Evolutionary conservation across 352 stramenopile species (phyloP).

Genomic region (Poterioochromonas sp.): DNA sequence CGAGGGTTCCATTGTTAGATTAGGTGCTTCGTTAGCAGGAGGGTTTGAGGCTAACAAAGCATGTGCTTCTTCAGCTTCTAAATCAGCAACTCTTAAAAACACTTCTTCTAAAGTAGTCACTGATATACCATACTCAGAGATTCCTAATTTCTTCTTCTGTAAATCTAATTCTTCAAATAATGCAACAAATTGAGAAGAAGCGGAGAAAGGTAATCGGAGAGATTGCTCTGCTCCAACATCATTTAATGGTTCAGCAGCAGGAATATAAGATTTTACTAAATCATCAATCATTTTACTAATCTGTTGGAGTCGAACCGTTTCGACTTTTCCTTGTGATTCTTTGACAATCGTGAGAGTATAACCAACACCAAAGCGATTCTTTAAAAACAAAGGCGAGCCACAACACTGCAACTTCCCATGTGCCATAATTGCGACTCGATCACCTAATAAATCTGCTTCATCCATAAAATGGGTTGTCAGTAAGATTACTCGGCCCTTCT

Average conservation of each 20-base stretch:
- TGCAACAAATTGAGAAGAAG: slow-evolving; percentile 62
- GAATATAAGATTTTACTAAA: slow-evolving; percentile 29
- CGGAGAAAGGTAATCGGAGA: slow-evolving; percentile 81
- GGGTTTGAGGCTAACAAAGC: not conserved
- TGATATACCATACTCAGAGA: slow-evolving; percentile 86
- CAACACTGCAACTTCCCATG: slow-evolving; percentile 42
- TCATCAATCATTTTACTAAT: slow-evolving; percentile 37
- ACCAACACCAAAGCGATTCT: slow-evolving; percentile 51
- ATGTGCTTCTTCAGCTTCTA: not conserved
- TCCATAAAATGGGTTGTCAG: slow-evolving; percentile 84
- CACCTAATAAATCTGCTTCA: slow-evolving; percentile 19
- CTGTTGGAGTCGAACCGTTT: not conserved
- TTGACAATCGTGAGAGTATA: slow-evolving; percentile 49
- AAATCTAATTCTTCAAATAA: slow-evolving; percentile 79
- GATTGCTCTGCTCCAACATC: slow-evolving; percentile 84
- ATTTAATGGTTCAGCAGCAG: slow-evolving; percentile 57
- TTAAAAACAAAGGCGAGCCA: slow-evolving; percentile 50
- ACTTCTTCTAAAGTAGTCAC: slow-evolving; percentile 98
- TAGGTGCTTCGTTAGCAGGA: not conserved
- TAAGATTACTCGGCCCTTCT: slow-evolving; percentile 70
- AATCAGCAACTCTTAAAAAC: slow-evolving; percentile 74
- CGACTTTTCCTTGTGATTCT: too few relatives aligned
- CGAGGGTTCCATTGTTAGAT: too few relatives aligned
- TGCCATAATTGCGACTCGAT: slow-evolving; percentile 52
- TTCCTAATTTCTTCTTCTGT: slow-evolving; percentile 40